Percentiles rank a stretch among this genome's conserved stretches.
phyloP scores from a whole-genome alignment of 495 filamentous ascomycete species.

The Penicillium argentinense region DNA sequence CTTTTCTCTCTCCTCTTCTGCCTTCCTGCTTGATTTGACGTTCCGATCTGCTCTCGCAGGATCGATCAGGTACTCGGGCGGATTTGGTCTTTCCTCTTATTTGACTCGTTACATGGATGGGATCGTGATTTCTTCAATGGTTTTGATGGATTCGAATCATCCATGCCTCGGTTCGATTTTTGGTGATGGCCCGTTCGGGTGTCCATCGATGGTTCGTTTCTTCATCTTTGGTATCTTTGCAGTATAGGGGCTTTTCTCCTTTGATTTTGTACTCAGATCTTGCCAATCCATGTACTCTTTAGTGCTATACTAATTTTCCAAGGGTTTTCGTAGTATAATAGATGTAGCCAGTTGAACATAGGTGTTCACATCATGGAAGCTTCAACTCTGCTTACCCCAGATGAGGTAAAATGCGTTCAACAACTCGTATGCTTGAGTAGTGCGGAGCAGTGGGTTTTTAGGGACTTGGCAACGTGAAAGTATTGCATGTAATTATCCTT shows the following conservation, averaged over 20 bases:
- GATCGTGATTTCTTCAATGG: constrained; percentile 1
- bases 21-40: not conserved
- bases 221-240: constrained; percentile 13
- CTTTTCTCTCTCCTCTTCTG: not conserved
- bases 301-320: constrained; percentile 4
- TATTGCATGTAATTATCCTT: too few species aligned
- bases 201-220: constrained; percentile 6
- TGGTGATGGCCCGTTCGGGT: not conserved
- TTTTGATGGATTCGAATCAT: not conserved
- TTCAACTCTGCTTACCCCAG: too few species aligned
- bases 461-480: too few species aligned
- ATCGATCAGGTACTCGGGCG: not conserved
- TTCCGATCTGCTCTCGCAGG: too few species aligned
- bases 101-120: constrained; percentile 1
- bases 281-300: constrained; percentile 30
- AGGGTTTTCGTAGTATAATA: too few species aligned
- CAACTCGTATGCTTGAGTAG: too few species aligned
- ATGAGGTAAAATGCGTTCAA: too few species aligned
- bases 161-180: not conserved
- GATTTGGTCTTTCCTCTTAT: constrained; percentile 4
- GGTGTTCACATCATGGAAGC: too few species aligned
- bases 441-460: too few species aligned
- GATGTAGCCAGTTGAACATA: too few species aligned
- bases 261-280: constrained; percentile 21
- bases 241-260: constrained; percentile 11